Conservation (phyloP, 2,329 filamentous ascomycete species). For the Epichloe festucae region DNA sequence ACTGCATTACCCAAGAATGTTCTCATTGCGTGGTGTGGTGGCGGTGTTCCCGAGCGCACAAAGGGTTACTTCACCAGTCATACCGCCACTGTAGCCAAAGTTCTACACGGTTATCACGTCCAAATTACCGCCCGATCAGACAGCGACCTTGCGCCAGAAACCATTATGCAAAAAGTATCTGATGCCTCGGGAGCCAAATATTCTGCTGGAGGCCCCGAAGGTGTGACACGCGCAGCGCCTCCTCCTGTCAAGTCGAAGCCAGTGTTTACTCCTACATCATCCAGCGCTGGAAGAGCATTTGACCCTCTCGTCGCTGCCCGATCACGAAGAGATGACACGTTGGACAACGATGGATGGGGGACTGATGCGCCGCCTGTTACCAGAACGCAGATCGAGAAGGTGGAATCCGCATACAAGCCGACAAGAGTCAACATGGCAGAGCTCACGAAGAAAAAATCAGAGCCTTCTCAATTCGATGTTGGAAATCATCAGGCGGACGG, state of each 20-base stretch:
- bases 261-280: conserved; percentile 67
- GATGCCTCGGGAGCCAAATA: conserved; percentile 95
- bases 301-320: conserved; percentile 58
- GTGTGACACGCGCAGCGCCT: conserved; percentile 38
- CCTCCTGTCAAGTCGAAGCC: conserved; percentile 78
- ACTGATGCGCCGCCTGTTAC: conserved; percentile 84
- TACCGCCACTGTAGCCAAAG: conserved; percentile 73
- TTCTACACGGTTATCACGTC: conserved; percentile 93
- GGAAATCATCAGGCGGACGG: conserved; percentile 32
- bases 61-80: conserved; percentile 99
- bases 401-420: conserved; percentile 82
- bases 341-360: conserved; percentile 87
- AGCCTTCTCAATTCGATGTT: conserved; percentile 48
- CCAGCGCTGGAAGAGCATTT: conserved; percentile 35
- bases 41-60: conserved; percentile 93
- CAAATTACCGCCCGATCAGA: conserved; percentile 93
- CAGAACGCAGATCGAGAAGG: conserved; percentile 79
- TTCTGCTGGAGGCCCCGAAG: conserved; percentile 51
- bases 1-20: conserved; percentile 79
- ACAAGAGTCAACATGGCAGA: conserved; percentile 91
- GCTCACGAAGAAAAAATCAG: conserved; percentile 59
- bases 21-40: conserved; percentile 92
- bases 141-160: conserved; percentile 72
- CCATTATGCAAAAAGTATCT: conserved; percentile 83
- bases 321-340: conserved; percentile 43